Percentiles rank a stretch among this genome's conserved stretches.
These are phyloP conservation scores for Penicillium argentinense DNA, from an alignment of 495 filamentous ascomycete genomes.

Conservation along the genomic window DNA sequence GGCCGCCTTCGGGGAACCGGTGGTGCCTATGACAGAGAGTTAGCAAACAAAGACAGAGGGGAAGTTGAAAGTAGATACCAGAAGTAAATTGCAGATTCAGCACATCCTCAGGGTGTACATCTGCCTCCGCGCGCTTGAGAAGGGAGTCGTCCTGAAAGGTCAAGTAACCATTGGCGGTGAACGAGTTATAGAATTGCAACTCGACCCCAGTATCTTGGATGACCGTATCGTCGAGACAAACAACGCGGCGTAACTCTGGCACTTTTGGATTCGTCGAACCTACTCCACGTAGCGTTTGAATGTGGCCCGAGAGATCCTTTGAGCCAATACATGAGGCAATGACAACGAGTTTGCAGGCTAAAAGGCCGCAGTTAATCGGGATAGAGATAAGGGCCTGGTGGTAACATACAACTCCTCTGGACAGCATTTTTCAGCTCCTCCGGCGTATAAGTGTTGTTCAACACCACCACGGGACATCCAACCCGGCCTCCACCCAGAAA, in stretches of 20 bases:
- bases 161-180: slow-evolving; percentile 4
- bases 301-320: slow-evolving; percentile 8
- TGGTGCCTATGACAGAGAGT: slow-evolving; percentile 52
- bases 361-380: not conserved
- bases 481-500: slow-evolving; percentile 23
- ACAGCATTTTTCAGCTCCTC: slow-evolving; percentile 22
- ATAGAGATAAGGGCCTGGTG: not conserved
- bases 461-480: slow-evolving; percentile 25
- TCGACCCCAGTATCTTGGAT: slow-evolving; percentile 1
- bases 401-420: slow-evolving; percentile 13
- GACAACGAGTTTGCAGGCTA: slow-evolving; percentile 22
- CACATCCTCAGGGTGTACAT: slow-evolving; percentile 59
- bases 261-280: not conserved
- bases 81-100: slow-evolving; percentile 90
- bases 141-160: slow-evolving; percentile 8
- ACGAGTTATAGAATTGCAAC: slow-evolving; percentile 13
- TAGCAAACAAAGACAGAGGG: not conserved
- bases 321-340: slow-evolving; percentile 11
- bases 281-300: slow-evolving; percentile 4
- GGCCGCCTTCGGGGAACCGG: slow-evolving; percentile 76
- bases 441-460: slow-evolving; percentile 29
- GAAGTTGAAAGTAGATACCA: slow-evolving; percentile 58
- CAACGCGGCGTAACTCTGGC: slow-evolving; percentile 14
- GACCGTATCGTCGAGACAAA: slow-evolving; percentile 4
- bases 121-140: slow-evolving; percentile 5